These are phyloP conservation scores for Rhododendron ferrugineum DNA, from an alignment of 148 eudicot genomes.

Conservation along the genomic window DNA sequence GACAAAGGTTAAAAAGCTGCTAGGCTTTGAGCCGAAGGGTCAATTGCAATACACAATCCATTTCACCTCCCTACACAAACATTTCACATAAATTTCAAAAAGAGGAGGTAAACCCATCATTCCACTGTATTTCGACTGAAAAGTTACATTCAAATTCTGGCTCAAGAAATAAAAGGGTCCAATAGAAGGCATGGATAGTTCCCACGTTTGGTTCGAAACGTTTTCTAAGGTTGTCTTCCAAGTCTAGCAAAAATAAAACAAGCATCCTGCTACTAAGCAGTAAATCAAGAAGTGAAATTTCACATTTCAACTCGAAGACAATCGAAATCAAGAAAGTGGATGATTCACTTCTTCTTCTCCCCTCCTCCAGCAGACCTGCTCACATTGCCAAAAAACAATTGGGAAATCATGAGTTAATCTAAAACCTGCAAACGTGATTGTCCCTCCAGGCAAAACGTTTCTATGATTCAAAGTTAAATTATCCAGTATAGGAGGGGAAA, in stretches of 20 bases:
- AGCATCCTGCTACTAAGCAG: neutral
- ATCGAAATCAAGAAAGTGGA: neutral
- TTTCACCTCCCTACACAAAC: neutral
- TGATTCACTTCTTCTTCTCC: constrained; percentile 23
- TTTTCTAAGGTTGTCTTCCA: neutral
- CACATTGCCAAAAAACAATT: constrained; percentile 5
- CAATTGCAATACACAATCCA: neutral
- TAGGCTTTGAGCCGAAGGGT: neutral
- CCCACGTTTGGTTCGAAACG: neutral
- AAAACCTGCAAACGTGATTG: neutral
- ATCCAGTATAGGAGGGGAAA: neutral
- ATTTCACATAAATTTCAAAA: neutral
- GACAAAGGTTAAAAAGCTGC: neutral
- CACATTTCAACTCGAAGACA: neutral
- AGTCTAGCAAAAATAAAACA: neutral
- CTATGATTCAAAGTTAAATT: neutral
- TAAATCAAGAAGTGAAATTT: neutral
- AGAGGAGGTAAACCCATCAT: neutral
- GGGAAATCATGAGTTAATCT: neutral
- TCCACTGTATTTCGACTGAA: neutral
- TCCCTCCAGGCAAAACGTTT: neutral
- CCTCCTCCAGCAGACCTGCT: constrained; percentile 26
- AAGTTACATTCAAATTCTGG: neutral
- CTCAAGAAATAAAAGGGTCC: neutral
- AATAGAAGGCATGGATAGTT: neutral